These are phyloP conservation scores for Coniella vitis DNA, from an alignment of 2,329 filamentous ascomycete species.

Conservation along the genomic window DNA sequence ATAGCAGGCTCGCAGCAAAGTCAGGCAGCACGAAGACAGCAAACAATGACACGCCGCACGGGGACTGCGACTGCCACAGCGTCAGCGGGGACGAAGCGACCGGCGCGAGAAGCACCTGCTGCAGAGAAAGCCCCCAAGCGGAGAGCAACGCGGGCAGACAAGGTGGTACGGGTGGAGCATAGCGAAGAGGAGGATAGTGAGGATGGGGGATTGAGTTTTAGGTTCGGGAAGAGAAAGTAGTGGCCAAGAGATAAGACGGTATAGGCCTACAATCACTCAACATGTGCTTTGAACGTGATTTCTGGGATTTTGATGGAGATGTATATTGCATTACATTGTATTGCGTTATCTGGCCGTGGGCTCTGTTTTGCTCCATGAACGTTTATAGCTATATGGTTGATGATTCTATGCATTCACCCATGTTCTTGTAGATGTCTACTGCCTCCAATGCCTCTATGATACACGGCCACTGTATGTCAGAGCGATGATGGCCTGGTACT, in stretches of 20 bases:
- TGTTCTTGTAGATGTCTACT: no score
- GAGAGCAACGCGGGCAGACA: slow-evolving; percentile 19
- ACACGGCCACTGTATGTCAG: no score
- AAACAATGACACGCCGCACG: background rate
- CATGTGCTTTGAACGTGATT: background rate
- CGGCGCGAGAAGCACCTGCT: slow-evolving; percentile 26
- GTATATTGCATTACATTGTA: no score
- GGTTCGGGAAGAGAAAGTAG: slow-evolving; percentile 44
- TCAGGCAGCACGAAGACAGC: slow-evolving; percentile 18
- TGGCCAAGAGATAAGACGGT: background rate
- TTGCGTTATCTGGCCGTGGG: background rate
- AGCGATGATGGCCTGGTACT: no score
- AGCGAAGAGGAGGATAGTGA: slow-evolving; percentile 40
- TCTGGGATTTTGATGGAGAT: no score
- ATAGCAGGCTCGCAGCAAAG: slow-evolving; percentile 22
- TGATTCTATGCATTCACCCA: background rate
- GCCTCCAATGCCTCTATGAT: no score
- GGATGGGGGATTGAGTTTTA: slow-evolving; percentile 46
- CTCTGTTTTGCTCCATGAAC: background rate
- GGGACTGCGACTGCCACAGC: slow-evolving; percentile 15
- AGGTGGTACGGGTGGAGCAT: slow-evolving; percentile 22
- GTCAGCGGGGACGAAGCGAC: slow-evolving; percentile 23
- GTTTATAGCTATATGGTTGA: no score
- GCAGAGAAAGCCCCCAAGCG: slow-evolving; percentile 31
- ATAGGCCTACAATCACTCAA: background rate